Conservation (phyloP, 148 eudicot genomes). For the Polygonum aviculare region DNA sequence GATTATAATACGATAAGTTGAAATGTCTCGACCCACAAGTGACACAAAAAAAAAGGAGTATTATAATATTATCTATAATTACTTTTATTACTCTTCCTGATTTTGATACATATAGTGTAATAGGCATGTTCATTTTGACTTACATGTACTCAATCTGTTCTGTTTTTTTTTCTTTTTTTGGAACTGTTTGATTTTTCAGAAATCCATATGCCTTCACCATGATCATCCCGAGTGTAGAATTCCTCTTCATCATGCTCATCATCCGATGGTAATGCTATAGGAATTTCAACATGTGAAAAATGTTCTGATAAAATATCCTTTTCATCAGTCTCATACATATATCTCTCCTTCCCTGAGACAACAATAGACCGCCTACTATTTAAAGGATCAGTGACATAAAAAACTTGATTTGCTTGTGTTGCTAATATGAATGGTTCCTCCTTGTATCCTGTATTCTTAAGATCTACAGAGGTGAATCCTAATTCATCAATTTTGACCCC, state of each 20-base stretch:
- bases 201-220: background rate
- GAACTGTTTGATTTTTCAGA: background rate
- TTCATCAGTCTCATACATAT: background rate
- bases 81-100: no score
- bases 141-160: no score
- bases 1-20: no score
- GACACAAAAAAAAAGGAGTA: no score
- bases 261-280: background rate
- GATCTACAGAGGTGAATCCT: background rate
- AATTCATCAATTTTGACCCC: background rate
- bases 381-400: background rate
- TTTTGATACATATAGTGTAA: no score
- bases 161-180: background rate
- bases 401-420: background rate
- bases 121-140: no score
- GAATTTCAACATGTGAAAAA: background rate
- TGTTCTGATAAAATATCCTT: background rate
- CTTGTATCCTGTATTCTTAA: background rate
- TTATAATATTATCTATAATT: no score
- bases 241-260: background rate
- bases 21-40: no score
- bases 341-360: background rate
- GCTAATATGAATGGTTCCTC: background rate
- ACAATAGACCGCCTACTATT: background rate
- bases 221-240: background rate